Evolutionary conservation across 108 stramenopile species (phyloP).

Genomic region (Cyclotella cryptica): DNA sequence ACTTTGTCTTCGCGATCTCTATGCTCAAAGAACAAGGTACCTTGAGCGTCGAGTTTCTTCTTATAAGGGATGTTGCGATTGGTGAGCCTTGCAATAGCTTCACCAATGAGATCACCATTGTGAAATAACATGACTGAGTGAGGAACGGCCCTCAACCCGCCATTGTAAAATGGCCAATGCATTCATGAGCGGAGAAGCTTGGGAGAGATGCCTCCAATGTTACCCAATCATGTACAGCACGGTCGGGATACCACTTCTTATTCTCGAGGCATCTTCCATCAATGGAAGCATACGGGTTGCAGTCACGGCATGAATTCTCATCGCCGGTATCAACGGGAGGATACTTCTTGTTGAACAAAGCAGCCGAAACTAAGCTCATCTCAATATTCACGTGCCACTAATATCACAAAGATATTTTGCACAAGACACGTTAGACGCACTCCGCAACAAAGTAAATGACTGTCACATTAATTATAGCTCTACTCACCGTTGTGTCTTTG

Average conservation of each 20-base stretch:
- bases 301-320: neutral
- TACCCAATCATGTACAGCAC: constrained; percentile 31
- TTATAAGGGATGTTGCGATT: constrained; percentile 24
- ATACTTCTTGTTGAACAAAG: constrained; percentile 31
- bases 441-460: too few species aligned
- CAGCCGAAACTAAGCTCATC: constrained; percentile 8
- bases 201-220: constrained; percentile 33
- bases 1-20: too few species aligned
- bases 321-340: neutral
- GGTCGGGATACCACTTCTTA: constrained; percentile 17
- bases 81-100: constrained; percentile 33
- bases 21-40: too few species aligned
- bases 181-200: constrained; percentile 15
- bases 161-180: constrained; percentile 42
- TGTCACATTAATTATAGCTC: too few species aligned
- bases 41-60: too few species aligned
- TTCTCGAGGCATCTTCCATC: neutral
- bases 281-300: constrained; percentile 16
- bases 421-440: too few species aligned
- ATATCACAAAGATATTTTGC: too few species aligned
- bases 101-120: constrained; percentile 37
- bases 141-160: constrained; percentile 11
- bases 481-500: constrained; percentile 13
- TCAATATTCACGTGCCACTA: constrained; percentile 17
- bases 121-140: constrained; percentile 44